Conservation (phyloP, 1,139 yeast species). For the Saccharomyces hybrid region DNA sequence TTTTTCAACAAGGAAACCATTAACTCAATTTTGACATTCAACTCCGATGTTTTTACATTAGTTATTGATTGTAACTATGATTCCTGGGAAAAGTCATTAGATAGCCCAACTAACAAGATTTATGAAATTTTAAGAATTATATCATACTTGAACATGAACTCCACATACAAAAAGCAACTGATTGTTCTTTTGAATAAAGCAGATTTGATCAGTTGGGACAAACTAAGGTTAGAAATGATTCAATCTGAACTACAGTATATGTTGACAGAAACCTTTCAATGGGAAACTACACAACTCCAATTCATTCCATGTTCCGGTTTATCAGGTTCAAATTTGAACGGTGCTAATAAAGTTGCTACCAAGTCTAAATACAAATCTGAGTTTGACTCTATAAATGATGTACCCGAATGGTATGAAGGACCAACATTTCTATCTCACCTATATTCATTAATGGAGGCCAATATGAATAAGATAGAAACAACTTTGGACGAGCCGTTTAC, state of each 20-base stretch:
- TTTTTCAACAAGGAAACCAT: slow-evolving; percentile 68
- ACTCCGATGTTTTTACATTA: slow-evolving; percentile 31
- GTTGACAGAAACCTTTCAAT: background rate
- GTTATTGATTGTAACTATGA: slow-evolving; percentile 51
- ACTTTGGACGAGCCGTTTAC: background rate
- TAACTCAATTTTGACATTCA: slow-evolving; percentile 29
- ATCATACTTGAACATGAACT: slow-evolving; percentile 24
- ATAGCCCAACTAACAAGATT: background rate
- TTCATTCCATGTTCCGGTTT: background rate
- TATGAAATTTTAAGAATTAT: slow-evolving; percentile 1
- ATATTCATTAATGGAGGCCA: background rate
- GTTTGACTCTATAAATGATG: background rate
- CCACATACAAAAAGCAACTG: slow-evolving; percentile 54
- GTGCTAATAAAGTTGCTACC: background rate
- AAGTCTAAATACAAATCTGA: background rate
- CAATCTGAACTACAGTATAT: slow-evolving; percentile 39
- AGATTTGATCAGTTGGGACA: slow-evolving; percentile 57
- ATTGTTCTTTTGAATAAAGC: slow-evolving; percentile 69
- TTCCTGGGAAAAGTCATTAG: slow-evolving; percentile 62
- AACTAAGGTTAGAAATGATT: slow-evolving; percentile 51
- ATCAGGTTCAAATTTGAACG: background rate
- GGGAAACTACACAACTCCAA: background rate
- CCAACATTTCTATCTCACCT: background rate
- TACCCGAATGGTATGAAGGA: background rate
- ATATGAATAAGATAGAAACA: background rate